Base-by-base conservation (phyloP, 768 basidiomycete genomes). In the Podaxis pistillaris region DNA sequence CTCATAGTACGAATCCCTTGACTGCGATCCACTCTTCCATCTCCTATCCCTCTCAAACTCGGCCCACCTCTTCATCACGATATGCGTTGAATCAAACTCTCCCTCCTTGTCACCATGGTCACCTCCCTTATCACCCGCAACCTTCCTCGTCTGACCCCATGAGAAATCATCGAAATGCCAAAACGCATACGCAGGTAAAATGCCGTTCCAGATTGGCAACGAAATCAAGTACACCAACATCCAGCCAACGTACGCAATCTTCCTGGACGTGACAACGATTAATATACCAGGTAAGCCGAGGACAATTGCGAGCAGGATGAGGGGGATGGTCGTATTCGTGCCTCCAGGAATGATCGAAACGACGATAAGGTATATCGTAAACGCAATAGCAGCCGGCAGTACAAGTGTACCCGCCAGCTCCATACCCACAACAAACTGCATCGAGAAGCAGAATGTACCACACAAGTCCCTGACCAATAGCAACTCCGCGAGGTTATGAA, bases 81-180 rank as follows among this genome's bases (percentile, higher is more conserved):
- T 98, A 75, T 96, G 88, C 50, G 87, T 84, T 30, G 95, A 96
- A 77, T 99, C 96, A 69, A 99, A 99, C 72, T 92, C 92, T 72
- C 97, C 97, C 65, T 96, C 94, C 79, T 98, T 99, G 72, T 94
- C 96, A 11, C 91, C 92, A 68, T 94, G 91, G 61, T 83, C 83
- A 57, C 68, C 78, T 40, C 81, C 85, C 68, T 83, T 86, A 69
- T 90, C 91, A 8, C 94, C 94, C 33, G 84, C 81, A 64, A 90
- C 76, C 76, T 86, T 88, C 64, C 97, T 83, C 38, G 97, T 98
- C 77, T 95, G 90, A 76, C 97, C 97, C 94, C 94, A 95, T 24
- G 91, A 93, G 78, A 93, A 98, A 81, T 98, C 97, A 71, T 98
- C 97, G 75, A 99, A 96, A 76, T 98, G 95, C 93, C 96, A 96